phyloP scores from a whole-genome alignment of 2,329 filamentous ascomycete species.

The Clarireedia monteithiana region DNA sequence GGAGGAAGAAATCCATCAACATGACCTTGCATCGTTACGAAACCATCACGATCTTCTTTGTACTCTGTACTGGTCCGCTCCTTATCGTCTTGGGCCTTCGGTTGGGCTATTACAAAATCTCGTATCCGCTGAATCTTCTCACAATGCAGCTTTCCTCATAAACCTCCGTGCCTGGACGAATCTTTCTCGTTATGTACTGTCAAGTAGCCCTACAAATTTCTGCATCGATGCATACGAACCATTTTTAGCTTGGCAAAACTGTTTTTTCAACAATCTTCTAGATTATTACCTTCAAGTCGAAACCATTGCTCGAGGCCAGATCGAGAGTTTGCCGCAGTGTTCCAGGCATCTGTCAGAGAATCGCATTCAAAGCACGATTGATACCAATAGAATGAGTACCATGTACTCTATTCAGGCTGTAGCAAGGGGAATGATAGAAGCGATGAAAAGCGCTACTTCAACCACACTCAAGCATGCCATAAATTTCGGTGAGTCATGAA shows the following conservation, averaged over 20 bases:
- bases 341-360: background rate
- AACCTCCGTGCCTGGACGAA: constrained; percentile 57
- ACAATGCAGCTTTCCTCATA: constrained; percentile 59
- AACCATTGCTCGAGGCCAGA: constrained; percentile 13
- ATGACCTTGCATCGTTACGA: constrained; percentile 54
- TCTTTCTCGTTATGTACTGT: constrained; percentile 50
- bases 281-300: constrained; percentile 42
- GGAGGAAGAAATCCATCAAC: constrained; percentile 50
- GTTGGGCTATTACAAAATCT: constrained; percentile 50
- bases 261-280: constrained; percentile 48
- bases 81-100: constrained; percentile 44
- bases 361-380: constrained; percentile 10
- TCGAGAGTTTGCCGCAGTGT: background rate
- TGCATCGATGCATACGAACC: constrained; percentile 35
- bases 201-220: constrained; percentile 33
- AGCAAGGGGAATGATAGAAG: constrained; percentile 9
- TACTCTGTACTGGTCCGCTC: constrained; percentile 58
- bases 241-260: constrained; percentile 49
- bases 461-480: constrained; percentile 16
- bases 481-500: constrained; percentile 17
- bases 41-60: constrained; percentile 64
- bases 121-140: constrained; percentile 50
- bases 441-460: constrained; percentile 15
- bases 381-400: constrained; percentile 16
- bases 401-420: constrained; percentile 16